Evolutionary conservation across 176 grass and related monocot species (phyloP), one percentile per base, ranked within the genome.

Genomic region (Alloteropsis semialata): DNA sequence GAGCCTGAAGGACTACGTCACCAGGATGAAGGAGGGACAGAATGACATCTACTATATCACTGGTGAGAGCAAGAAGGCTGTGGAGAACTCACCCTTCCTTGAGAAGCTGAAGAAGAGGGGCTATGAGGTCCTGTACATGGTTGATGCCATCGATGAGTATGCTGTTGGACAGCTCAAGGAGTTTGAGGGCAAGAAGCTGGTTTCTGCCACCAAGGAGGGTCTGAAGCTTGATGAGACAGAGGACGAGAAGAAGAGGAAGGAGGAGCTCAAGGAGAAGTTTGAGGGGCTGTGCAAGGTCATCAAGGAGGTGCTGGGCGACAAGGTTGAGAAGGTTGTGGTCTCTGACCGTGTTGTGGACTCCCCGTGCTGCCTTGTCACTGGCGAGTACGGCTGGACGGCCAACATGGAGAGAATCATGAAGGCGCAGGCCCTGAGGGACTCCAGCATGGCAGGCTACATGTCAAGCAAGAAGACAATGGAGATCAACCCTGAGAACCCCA

Each of bases 11-110:
- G 88, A 94, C 67, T 94, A 90, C 5, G 88, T 94, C 15, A 91
- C 88, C 18, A 81, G 92, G 75, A 94, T 94, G 85, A 91, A 94
- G 88, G 92, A 94, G 85, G 74, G 91, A 3, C 88, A 94, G 82
- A 94, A 42, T 12, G 91, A 94, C 28, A 88, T 90, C 36, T 94
- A 84, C 74, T 94, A 88, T 67, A 94, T 94, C 59, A 94, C 91
- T 45, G 88, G 90, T 21, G 32, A 65, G 32, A 65, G 62, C 62
- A 65, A 36, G 29, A 65, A 65, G 62, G 32, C 32, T 36, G 61
- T 64, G 29, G 29, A 64, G 61, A 64, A 64, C 61, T 64, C 29
- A 2, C 50, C 50, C 18, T 53, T 53, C 50, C 50, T 53, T 21
- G 50, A 53, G 61, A 64, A 19, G 61, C 61, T 64, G 29, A 33